Conservation (phyloP, 2,329 filamentous ascomycete species). For the Zymoseptoria brevis region DNA sequence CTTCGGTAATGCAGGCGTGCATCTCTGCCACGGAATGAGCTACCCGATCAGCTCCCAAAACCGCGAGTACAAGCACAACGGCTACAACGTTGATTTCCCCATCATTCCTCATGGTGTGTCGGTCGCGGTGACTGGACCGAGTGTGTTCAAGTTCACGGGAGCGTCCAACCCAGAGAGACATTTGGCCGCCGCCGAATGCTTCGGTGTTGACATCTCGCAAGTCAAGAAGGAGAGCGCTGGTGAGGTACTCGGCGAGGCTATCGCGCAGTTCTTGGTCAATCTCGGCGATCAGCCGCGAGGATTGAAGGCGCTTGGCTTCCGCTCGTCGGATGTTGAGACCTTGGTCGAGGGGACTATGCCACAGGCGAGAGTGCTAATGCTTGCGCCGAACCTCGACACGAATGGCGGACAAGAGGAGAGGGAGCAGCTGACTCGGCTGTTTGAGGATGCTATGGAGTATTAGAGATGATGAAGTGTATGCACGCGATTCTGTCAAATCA, state of each 20-base stretch:
- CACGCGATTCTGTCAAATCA: background rate
- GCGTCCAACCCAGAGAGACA: slow-evolving; percentile 89
- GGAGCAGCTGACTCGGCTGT: slow-evolving; percentile 41
- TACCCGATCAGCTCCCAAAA: slow-evolving; percentile 97
- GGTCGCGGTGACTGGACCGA: slow-evolving; percentile 85
- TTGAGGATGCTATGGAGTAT: slow-evolving; percentile 42
- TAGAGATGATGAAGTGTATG: slow-evolving; percentile 18
- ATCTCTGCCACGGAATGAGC: slow-evolving; percentile 85
- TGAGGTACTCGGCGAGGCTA: slow-evolving; percentile 74
- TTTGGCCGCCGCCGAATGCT: slow-evolving; percentile 77
- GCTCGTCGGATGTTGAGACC: slow-evolving; percentile 62
- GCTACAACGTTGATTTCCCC: slow-evolving; percentile 68
- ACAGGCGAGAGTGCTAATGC: slow-evolving; percentile 80
- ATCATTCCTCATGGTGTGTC: slow-evolving; percentile 96
- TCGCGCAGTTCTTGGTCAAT: slow-evolving; percentile 70
- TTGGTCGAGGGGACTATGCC: slow-evolving; percentile 93
- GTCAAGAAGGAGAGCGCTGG: slow-evolving; percentile 86
- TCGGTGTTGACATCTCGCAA: slow-evolving; percentile 80
- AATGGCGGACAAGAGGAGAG: slow-evolving; percentile 40
- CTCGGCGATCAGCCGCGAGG: slow-evolving; percentile 88
- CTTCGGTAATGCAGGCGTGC: slow-evolving; percentile 95
- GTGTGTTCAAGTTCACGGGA: slow-evolving; percentile 88
- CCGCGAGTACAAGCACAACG: slow-evolving; percentile 76
- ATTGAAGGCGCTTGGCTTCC: slow-evolving; percentile 75
- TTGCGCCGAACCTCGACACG: slow-evolving; percentile 68